A percentile compares a stretch with the other conserved stretches of the same genome.
Evolutionary conservation across 1,284 basidiomycete species (phyloP).

Genomic region (Sanghuangporus baumii): DNA sequence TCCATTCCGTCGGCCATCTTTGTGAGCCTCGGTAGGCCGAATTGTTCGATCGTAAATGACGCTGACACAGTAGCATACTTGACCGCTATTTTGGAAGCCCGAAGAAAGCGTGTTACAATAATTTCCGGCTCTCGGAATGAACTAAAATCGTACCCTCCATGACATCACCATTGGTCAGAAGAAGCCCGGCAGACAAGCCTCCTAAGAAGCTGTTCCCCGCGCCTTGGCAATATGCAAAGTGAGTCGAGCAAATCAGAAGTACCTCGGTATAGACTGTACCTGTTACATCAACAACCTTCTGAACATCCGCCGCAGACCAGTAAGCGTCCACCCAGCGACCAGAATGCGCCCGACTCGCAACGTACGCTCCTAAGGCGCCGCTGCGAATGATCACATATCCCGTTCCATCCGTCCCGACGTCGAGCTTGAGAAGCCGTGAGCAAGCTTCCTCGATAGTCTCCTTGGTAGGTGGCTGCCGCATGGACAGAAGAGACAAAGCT

Average conservation of each 20-base stretch:
- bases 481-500: conserved; percentile 57
- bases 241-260: neutral
- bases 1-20: conserved; percentile 27
- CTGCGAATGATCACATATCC: conserved; percentile 72
- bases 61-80: conserved; percentile 76
- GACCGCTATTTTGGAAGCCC: conserved; percentile 39
- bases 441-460: conserved; percentile 59
- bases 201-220: conserved; percentile 88
- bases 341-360: conserved; percentile 37
- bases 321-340: conserved; percentile 76
- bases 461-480: conserved; percentile 43
- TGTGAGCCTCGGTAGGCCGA: conserved; percentile 56
- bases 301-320: conserved; percentile 47
- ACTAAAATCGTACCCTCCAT: conserved; percentile 49
- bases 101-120: neutral
- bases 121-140: neutral
- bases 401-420: conserved; percentile 41
- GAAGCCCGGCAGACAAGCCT: conserved; percentile 72
- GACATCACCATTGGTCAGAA: conserved; percentile 51
- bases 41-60: conserved; percentile 80
- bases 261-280: conserved; percentile 38
- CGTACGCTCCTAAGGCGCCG: conserved; percentile 73
- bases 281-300: conserved; percentile 76
- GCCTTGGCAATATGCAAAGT: conserved; percentile 36
- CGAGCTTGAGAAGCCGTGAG: conserved; percentile 47